phyloP scores from a whole-genome alignment of 352 stramenopile genomes.

The Elongisporangium anandrum region DNA sequence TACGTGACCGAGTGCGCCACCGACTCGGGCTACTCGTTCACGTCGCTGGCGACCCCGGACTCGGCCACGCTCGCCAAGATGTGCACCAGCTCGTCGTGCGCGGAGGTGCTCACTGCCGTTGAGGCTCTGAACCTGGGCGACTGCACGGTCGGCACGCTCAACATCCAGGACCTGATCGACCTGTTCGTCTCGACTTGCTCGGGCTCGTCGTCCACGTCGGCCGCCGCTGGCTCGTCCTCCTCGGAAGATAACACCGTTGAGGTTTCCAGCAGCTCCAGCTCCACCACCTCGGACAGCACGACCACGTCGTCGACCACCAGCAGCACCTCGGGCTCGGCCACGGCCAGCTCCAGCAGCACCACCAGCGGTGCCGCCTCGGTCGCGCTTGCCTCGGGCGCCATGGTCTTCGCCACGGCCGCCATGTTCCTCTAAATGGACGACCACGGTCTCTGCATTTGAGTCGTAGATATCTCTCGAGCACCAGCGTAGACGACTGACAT shows the following conservation, averaged over 20 bases:
- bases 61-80: constrained; percentile 15
- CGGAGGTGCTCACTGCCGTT: constrained; percentile 21
- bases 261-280: background rate
- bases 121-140: constrained; percentile 20
- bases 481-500: background rate
- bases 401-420: constrained; percentile 7
- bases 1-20: constrained; percentile 17
- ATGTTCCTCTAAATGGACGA: constrained; percentile 4
- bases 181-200: constrained; percentile 18
- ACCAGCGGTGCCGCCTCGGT: constrained; percentile 6
- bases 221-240: constrained; percentile 4
- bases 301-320: background rate
- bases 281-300: constrained; percentile 2
- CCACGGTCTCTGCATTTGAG: background rate
- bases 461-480: background rate
- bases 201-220: constrained; percentile 7
- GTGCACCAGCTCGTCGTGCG: constrained; percentile 23
- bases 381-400: constrained; percentile 4
- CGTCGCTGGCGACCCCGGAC: constrained; percentile 16
- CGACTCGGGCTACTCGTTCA: constrained; percentile 26
- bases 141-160: constrained; percentile 25
- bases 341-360: constrained; percentile 1
- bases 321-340: background rate
- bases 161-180: constrained; percentile 26
- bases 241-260: constrained; percentile 5